Conservation (phyloP, 768 basidiomycete species). For the Mrakia blollopis region DNA sequence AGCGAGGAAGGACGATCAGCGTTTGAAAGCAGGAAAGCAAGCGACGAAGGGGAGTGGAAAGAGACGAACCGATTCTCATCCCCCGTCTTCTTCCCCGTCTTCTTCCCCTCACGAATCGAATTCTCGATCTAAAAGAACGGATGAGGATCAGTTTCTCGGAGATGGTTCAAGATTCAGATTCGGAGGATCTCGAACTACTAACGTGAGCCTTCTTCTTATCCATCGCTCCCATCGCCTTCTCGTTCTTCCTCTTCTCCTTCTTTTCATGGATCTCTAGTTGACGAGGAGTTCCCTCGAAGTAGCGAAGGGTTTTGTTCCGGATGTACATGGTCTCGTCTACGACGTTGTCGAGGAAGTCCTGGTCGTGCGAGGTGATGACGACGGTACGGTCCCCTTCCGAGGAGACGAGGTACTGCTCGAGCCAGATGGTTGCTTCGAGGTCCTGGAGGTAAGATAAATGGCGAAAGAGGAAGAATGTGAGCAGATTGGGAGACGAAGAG, state of each 20-base stretch:
- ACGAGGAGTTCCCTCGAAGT: conserved; percentile 51
- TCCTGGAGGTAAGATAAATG: conserved; percentile 30
- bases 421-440: conserved; percentile 37
- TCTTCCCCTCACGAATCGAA: conserved; percentile 54
- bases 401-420: conserved; percentile 51
- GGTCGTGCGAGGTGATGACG: conserved; percentile 64
- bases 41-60: too few species aligned
- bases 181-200: conserved; percentile 12
- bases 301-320: conserved; percentile 52
- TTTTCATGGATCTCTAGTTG: conserved; percentile 45
- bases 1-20: background rate
- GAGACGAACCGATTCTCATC: conserved; percentile 54
- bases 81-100: conserved; percentile 55
- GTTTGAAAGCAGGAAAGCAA: background rate
- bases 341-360: conserved; percentile 57
- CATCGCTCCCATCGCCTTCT: conserved; percentile 46
- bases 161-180: background rate
- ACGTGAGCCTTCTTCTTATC: conserved; percentile 51
- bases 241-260: conserved; percentile 47
- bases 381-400: conserved; percentile 49
- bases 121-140: conserved; percentile 48
- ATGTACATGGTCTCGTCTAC: conserved; percentile 62
- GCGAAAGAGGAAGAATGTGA: too few species aligned
- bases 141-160: background rate
- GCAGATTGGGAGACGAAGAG: background rate